A percentile compares a stretch with the other conserved stretches of the same genome.
phyloP scores from a whole-genome alignment of 805 yeast species.

The Kodamaea neixiangensis region DNA sequence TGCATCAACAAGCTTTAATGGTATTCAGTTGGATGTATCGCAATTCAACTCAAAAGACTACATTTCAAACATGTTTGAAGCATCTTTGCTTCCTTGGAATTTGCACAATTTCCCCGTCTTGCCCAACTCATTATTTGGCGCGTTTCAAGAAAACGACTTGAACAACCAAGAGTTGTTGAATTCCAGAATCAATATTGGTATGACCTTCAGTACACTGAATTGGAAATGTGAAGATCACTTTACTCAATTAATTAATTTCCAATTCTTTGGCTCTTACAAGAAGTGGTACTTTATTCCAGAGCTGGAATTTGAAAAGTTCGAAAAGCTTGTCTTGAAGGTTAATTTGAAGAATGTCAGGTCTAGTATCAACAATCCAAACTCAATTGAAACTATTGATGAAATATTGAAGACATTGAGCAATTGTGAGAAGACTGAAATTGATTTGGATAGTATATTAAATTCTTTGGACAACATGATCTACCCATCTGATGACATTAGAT shows the following conservation, averaged over 20 bases:
- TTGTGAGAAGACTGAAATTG: constrained; percentile 11
- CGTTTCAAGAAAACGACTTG: constrained; percentile 41
- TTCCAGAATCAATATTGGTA: constrained; percentile 51
- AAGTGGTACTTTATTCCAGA: constrained; percentile 68
- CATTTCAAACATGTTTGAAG: constrained; percentile 19
- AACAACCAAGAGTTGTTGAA: constrained; percentile 45
- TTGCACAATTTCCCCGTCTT: constrained; percentile 53
- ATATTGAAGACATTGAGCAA: constrained; percentile 6
- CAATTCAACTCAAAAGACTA: constrained; percentile 24
- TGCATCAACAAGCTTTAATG: constrained; percentile 3
- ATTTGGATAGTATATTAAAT: constrained; percentile 28
- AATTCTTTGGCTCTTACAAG: constrained; percentile 55
- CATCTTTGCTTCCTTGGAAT: constrained; percentile 54
- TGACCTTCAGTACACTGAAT: constrained; percentile 53
- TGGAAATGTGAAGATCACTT: constrained; percentile 67
- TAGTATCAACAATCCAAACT: constrained; percentile 16
- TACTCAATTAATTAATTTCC: constrained; percentile 53
- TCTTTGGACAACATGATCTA: constrained; percentile 36
- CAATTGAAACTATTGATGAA: constrained; percentile 21
- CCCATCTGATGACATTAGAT: constrained; percentile 30
- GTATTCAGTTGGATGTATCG: constrained; percentile 12
- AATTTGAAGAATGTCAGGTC: constrained; percentile 13
- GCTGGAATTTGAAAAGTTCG: constrained; percentile 52
- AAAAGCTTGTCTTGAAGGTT: constrained; percentile 34
- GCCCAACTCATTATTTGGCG: constrained; percentile 50